phyloP scores from a whole-genome alignment of 2,329 filamentous ascomycete species.

The Hypoxylon sp. region DNA sequence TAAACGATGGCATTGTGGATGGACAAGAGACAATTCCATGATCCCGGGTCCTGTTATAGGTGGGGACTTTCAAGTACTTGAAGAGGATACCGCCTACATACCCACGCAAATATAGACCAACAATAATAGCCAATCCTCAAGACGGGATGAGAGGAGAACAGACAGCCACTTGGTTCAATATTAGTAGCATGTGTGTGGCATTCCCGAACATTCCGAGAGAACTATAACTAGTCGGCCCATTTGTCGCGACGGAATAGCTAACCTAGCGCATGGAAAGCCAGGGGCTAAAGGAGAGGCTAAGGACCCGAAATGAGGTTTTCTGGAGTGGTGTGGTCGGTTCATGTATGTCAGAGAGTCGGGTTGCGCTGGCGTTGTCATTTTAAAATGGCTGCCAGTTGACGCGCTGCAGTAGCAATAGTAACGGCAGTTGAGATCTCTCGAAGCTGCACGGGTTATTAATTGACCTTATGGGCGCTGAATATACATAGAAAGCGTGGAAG shows the following conservation, averaged over 20 bases:
- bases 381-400: constrained; percentile 18
- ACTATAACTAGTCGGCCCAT: constrained; percentile 35
- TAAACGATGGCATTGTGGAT: constrained; percentile 17
- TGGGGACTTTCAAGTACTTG: constrained; percentile 20
- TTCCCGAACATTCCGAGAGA: constrained; percentile 42
- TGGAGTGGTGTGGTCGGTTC: constrained; percentile 27
- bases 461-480: constrained; percentile 20
- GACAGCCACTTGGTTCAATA: constrained; percentile 9
- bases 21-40: constrained; percentile 26
- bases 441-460: constrained; percentile 35
- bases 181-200: constrained; percentile 19
- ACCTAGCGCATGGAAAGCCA: constrained; percentile 27
- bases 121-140: constrained; percentile 4
- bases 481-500: constrained; percentile 37
- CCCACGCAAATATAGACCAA: constrained; percentile 14
- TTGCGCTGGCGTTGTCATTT: constrained; percentile 27
- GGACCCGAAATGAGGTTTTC: constrained; percentile 29
- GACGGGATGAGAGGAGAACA: background rate
- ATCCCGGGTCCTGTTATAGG: constrained; percentile 25
- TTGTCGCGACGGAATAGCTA: constrained; percentile 27
- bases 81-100: constrained; percentile 1
- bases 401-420: constrained; percentile 27
- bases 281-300: constrained; percentile 30
- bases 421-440: constrained; percentile 37
- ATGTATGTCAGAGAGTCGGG: constrained; percentile 39